Evolutionary conservation across 1,284 basidiomycete species (phyloP), one percentile per base, ranked within the genome.

Genomic region (Moniliella sp.): DNA sequence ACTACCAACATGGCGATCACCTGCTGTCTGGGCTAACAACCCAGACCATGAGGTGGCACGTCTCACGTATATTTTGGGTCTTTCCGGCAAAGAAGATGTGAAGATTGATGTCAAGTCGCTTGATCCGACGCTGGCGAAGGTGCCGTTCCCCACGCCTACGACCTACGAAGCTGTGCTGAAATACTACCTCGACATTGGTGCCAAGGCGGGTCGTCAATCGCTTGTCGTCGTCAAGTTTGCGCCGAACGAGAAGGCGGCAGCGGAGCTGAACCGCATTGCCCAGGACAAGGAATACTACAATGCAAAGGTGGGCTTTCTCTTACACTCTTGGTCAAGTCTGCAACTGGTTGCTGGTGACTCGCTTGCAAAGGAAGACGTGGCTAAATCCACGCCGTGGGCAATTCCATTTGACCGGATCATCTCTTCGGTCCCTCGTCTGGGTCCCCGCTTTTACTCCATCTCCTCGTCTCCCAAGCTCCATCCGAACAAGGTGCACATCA

Each of bases 361-460:
- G 52, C 69, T 78, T 38, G n/a, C n/a, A n/a, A 63, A 45, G 18
- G 47, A 34, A 21, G 40, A 77, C 23, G 35, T 47, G 17, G 45
- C 53, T 64, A 61, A 27, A 78, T 78, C 78, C 30, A 76, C 79
- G 0, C 58, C 69, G 9, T 97, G 88, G 88, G 47, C 68, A n/a
- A 86, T 97, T 49, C 86, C 88, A 26, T 93, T 97, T 59, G 88
- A 97, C 61, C 78, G 86, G 50, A 76, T 97, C 49, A 75, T 97
- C 38, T 88, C 84, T 3, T 74, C 78, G 32, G 74, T 93, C 32
- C 76, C 83, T 19, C 82, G 88, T 45, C 71, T 97, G 13, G 83
- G 91, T 57, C 86, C 88, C 21, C 77, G 88, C 37, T 97, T 79
- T 69, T 97, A 93, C 65, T 97, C 91, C 26, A 97, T 97, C 63